phyloP scores from a whole-genome alignment of 805 yeast genomes.

The Suhomyces faveliae region DNA sequence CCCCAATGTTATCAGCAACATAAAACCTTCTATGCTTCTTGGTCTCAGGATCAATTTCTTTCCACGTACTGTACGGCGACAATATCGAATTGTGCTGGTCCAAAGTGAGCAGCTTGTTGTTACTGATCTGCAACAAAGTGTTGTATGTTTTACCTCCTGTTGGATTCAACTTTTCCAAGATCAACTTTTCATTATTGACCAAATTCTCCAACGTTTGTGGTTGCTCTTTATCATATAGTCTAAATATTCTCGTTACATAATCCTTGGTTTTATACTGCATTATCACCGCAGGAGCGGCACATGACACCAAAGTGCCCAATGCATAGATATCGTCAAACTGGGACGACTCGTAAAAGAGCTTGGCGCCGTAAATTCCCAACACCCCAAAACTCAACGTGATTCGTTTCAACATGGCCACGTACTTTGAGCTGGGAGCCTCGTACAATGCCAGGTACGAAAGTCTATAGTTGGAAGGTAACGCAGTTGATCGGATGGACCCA shows the following conservation, averaged over 20 bases:
- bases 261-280: slow-evolving; percentile 55
- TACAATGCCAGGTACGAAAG: slow-evolving; percentile 63
- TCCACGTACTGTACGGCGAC: slow-evolving; percentile 36
- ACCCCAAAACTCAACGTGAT: slow-evolving; percentile 60
- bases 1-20: slow-evolving; percentile 74
- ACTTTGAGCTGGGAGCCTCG: slow-evolving; percentile 59
- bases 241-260: slow-evolving; percentile 68
- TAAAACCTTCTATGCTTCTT: slow-evolving; percentile 45
- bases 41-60: slow-evolving; percentile 36
- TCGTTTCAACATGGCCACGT: slow-evolving; percentile 62
- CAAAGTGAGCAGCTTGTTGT: slow-evolving; percentile 36
- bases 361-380: slow-evolving; percentile 61
- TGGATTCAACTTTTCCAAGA: slow-evolving; percentile 64
- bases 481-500: slow-evolving; percentile 37
- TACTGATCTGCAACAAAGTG: slow-evolving; percentile 51
- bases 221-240: slow-evolving; percentile 61
- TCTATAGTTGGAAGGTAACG: slow-evolving; percentile 52
- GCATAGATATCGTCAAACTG: slow-evolving; percentile 53
- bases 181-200: slow-evolving; percentile 57
- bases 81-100: slow-evolving; percentile 16
- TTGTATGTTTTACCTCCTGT: slow-evolving; percentile 68
- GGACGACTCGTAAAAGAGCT: slow-evolving; percentile 52
- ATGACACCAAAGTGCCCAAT: slow-evolving; percentile 39
- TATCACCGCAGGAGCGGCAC: slow-evolving; percentile 56
- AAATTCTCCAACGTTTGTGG: slow-evolving; percentile 67